phyloP scores from a whole-genome alignment of 2,329 filamentous ascomycete genomes.

The Thermothelomyces thermophilus region DNA sequence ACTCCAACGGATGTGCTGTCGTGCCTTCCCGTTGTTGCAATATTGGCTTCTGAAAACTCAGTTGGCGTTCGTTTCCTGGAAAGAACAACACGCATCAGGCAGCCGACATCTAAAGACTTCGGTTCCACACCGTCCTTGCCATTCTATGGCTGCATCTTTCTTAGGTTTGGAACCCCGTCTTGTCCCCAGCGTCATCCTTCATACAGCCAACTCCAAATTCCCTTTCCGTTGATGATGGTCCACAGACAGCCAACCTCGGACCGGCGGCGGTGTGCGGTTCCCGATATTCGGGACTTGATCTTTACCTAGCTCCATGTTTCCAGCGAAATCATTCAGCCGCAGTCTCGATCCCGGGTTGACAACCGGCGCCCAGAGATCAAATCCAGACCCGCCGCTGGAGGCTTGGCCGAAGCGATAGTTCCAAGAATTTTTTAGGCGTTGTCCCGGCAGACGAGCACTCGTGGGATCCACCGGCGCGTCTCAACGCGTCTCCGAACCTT shows the following conservation, averaged over 20 bases:
- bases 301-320: constrained; percentile 7
- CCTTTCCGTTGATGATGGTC: no score
- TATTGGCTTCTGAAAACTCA: no score
- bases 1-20: neutral
- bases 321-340: constrained; percentile 11
- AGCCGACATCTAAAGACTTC: neutral
- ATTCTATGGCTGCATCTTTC: no score
- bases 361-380: neutral
- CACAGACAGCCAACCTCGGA: neutral
- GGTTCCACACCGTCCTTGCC: neutral
- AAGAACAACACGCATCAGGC: neutral
- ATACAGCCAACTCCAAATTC: no score
- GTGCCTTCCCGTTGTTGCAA: neutral
- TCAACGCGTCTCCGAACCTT: neutral
- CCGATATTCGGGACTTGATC: constrained; percentile 2
- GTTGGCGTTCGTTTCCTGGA: neutral
- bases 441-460: neutral
- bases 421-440: no score
- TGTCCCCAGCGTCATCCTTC: no score
- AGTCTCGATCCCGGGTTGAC: constrained; percentile 3
- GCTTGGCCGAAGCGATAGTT: no score
- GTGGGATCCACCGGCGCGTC: neutral
- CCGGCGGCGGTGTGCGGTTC: neutral
- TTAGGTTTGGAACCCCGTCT: no score
- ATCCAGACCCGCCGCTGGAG: no score